These are phyloP conservation scores for Tricholoma sp. DNA, from an alignment of 768 basidiomycete genomes.

Conservation along the genomic window DNA sequence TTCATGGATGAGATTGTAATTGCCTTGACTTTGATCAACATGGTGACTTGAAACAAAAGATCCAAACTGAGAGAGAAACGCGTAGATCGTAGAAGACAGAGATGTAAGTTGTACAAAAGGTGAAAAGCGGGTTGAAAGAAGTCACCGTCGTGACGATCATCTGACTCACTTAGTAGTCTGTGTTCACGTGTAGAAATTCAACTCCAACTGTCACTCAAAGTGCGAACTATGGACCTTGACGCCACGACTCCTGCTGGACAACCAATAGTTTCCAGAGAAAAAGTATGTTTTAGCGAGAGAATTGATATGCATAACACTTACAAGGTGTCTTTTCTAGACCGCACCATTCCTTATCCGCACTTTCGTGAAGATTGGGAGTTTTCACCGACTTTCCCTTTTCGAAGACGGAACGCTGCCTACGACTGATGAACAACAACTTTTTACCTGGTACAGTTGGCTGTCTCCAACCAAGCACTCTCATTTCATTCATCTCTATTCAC, in stretches of 20 bases:
- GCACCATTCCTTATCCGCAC: slow-evolving; percentile 78
- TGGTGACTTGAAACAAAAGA: slow-evolving; percentile 21
- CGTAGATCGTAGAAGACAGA: not conserved
- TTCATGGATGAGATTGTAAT: slow-evolving; percentile 11
- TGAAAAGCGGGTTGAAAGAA: slow-evolving; percentile 26
- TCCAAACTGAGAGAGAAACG: not conserved
- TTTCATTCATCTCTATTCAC: not conserved
- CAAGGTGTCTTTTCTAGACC: slow-evolving; percentile 40
- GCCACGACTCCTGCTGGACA: slow-evolving; percentile 39
- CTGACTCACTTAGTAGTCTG: no score
- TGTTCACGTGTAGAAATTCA: no score
- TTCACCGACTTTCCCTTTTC: slow-evolving; percentile 69
- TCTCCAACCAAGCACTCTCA: not conserved
- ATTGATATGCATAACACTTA: slow-evolving; percentile 2
- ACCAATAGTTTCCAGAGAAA: slow-evolving; percentile 51
- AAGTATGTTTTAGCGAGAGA: slow-evolving; percentile 27
- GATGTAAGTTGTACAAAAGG: not conserved
- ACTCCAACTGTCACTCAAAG: not conserved
- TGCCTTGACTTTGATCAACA: slow-evolving; percentile 93
- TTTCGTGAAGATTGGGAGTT: slow-evolving; percentile 77
- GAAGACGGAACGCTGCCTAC: slow-evolving; percentile 75
- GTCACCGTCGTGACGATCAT: not conserved
- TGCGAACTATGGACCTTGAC: slow-evolving; percentile 30
- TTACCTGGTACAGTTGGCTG: slow-evolving; percentile 57
- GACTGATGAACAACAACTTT: slow-evolving; percentile 78